Conservation (phyloP, 108 stramenopile genomes). For the Nitzschia inconspicua region DNA sequence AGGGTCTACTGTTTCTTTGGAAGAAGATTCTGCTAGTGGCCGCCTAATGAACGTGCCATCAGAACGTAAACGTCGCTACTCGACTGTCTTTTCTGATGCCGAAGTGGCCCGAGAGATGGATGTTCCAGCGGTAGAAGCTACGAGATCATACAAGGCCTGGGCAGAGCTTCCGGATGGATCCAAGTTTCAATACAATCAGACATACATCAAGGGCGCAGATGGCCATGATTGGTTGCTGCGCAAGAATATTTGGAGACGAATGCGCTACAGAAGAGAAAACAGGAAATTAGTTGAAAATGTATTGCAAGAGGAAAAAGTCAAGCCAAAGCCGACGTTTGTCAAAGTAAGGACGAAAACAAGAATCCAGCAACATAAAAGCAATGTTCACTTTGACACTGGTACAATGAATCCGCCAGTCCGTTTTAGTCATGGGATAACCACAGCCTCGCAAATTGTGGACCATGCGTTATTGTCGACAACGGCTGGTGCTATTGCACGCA, state of each 20-base stretch:
- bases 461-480: conserved; percentile 10
- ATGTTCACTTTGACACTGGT: background rate
- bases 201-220: conserved; percentile 72
- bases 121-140: conserved; percentile 72
- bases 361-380: background rate
- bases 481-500: background rate
- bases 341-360: background rate
- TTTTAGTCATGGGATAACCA: background rate
- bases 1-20: no score
- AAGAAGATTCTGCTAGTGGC: background rate
- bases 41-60: no score
- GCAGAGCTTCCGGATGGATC: conserved; percentile 46
- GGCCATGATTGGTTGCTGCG: conserved; percentile 82
- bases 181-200: conserved; percentile 81
- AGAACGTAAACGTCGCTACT: conserved; percentile 11
- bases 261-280: conserved; percentile 87
- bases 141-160: conserved; percentile 79
- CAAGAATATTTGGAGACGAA: conserved; percentile 90
- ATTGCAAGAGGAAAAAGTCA: conserved; percentile 5
- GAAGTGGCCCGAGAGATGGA: conserved; percentile 63
- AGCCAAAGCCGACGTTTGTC: background rate
- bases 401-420: background rate
- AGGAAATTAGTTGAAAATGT: conserved; percentile 56
- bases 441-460: conserved; percentile 29
- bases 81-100: conserved; percentile 34